These are phyloP conservation scores for Neurospora crassa DNA, from an alignment of 2,329 filamentous ascomycete species.

Conservation along the genomic window DNA sequence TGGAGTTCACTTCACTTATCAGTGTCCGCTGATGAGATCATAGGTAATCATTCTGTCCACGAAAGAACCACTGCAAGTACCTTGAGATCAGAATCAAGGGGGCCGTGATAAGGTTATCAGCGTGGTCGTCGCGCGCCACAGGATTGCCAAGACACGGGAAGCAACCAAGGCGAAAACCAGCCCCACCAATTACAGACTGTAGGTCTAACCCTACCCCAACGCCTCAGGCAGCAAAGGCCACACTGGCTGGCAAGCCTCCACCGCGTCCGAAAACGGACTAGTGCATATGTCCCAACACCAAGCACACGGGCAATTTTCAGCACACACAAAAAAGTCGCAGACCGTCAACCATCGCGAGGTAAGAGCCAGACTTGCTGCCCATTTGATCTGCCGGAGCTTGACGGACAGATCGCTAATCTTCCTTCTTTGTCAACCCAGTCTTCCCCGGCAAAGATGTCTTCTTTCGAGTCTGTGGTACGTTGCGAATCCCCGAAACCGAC, in stretches of 20 bases:
- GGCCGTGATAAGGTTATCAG: not conserved
- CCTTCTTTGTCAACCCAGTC: constrained; percentile 15
- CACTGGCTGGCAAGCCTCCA: constrained; percentile 11
- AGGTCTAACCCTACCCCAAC: constrained; percentile 20
- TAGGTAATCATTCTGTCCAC: not conserved
- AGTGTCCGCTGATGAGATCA: not conserved
- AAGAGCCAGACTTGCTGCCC: constrained; percentile 20
- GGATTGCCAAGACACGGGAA: not conserved
- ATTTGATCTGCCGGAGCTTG: constrained; percentile 20
- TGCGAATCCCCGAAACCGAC: not conserved
- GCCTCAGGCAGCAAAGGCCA: constrained; percentile 17
- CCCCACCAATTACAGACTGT: constrained; percentile 12
- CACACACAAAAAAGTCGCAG: constrained; percentile 21
- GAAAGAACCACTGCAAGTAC: not conserved
- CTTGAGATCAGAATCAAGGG: not conserved
- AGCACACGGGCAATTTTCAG: constrained; percentile 21
- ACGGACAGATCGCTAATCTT: constrained; percentile 18
- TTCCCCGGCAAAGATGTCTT: constrained; percentile 23
- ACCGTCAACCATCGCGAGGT: constrained; percentile 21
- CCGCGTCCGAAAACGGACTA: constrained; percentile 13
- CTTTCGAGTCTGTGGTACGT: constrained; percentile 23
- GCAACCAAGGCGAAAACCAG: not conserved
- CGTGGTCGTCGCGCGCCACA: not conserved
- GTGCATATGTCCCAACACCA: constrained; percentile 13
- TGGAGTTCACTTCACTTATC: not conserved